Evolutionary conservation across 345 rosid species (phyloP), one percentile per base, ranked within the genome.

Genomic region (Salix udensis): DNA sequence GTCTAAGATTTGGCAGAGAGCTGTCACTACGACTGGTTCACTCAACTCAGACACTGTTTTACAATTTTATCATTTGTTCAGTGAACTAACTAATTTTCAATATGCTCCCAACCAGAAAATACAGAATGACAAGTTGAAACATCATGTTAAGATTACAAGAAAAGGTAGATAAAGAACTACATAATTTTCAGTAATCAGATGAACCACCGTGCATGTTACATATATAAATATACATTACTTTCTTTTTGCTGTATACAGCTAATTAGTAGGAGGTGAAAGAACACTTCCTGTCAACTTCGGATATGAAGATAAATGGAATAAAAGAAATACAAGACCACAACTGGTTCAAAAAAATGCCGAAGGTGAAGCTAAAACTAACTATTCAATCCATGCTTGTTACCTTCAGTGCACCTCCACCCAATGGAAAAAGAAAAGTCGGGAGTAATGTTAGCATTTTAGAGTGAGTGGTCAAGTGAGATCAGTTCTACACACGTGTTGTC

Each of bases 401-500:
- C 85, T 84, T 76, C 83, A 19, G 75, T 75, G 81, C 75, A 77
- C 83, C 82, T 80, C 83, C 79, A 78, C 80, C 81, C 73, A 39
- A 73, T 68, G 46, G 83, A 66, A 80, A 78, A 85, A 82, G 83
- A 76, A 66, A 77, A 73, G 87, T 78, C 72, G 44, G 78, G 85
- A 74, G 89, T 83, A 73, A 82, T 80, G 90, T 91, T 87, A 89
- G 87, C 87, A 11, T 84, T 90, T n/a, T 82, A 70, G 86, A 72
- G 87, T 86, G 87, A 87, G 84, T 83, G 72, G 89, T 94, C 91
- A 90, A 78, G 85, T 85, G 76, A 77, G 84, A 89, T 90, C 90
- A 86, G 87, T 85, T 87, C 94, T 94, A 84, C 84, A 85, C 81
- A 83, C 31, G 86, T 82, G 89, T 85, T 53, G 91, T 91, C 91